These are phyloP conservation scores for Penicillium fuscoglaucum DNA, from an alignment of 2,329 filamentous ascomycete species.

Conservation along the genomic window DNA sequence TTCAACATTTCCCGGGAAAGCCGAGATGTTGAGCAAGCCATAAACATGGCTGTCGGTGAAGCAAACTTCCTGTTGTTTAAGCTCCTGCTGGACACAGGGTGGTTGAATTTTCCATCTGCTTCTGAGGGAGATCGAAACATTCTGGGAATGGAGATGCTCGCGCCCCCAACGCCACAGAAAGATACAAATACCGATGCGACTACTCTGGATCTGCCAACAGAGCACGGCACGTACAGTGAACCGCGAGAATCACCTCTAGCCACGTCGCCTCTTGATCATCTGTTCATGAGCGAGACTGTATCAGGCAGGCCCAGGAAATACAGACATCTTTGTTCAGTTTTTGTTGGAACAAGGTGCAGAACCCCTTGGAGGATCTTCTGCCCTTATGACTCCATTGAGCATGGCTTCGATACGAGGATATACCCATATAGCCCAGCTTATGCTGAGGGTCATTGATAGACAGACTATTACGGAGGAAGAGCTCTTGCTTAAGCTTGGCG, in stretches of 20 bases:
- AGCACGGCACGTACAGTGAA: background rate
- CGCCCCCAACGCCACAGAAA: background rate
- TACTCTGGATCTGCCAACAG: background rate
- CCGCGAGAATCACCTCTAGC: background rate
- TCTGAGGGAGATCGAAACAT: background rate
- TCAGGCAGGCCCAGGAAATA: background rate
- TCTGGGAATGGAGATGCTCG: background rate
- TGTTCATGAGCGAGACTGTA: background rate
- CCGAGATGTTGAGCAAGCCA: background rate
- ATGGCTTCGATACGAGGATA: background rate
- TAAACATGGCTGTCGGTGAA: background rate
- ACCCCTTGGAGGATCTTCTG: background rate
- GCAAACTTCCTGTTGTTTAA: background rate
- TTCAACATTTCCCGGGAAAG: background rate
- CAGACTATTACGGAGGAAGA: background rate
- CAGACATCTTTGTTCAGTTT: background rate
- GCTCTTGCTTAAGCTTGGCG: background rate
- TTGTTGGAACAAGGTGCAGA: background rate
- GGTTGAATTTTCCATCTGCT: background rate
- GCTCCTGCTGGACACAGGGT: background rate
- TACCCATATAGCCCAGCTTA: background rate
- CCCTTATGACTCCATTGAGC: background rate
- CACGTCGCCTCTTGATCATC: background rate
- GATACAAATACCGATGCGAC: background rate
- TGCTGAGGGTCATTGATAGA: background rate